Conservation (phyloP, 2,329 filamentous ascomycete genomes). For the Phialophora macrospora region DNA sequence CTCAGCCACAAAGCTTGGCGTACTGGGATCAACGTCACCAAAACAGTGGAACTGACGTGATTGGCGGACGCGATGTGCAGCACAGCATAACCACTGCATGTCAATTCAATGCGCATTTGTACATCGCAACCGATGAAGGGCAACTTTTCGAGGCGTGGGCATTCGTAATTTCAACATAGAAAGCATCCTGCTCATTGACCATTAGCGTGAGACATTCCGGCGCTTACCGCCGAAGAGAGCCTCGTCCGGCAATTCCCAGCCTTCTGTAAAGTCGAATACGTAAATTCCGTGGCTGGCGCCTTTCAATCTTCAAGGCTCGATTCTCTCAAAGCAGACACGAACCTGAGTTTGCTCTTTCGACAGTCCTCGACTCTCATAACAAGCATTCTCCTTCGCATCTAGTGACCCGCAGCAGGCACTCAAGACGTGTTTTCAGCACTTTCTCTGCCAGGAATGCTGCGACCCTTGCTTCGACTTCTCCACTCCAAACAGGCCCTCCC, state of each 20-base stretch:
- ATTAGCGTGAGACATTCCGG: background rate
- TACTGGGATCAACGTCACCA: conserved; percentile 2
- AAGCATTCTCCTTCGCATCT: conserved; percentile 1
- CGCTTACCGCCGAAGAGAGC: conserved; percentile 1
- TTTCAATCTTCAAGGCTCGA: conserved; percentile 25
- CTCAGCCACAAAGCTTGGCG: conserved; percentile 8
- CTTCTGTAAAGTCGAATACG: conserved; percentile 23
- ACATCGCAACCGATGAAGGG: background rate
- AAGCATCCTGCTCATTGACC: background rate
- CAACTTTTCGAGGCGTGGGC: background rate
- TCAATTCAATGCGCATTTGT: background rate
- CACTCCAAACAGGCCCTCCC: conserved; percentile 17
- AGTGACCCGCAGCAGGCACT: background rate
- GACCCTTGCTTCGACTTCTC: conserved; percentile 14
- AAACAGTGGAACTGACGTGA: conserved; percentile 7
- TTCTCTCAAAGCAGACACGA: background rate
- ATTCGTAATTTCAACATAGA: background rate
- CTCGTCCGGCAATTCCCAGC: conserved; percentile 23
- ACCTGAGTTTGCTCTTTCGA: conserved; percentile 15
- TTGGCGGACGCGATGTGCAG: conserved; percentile 2
- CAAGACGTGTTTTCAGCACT: conserved; percentile 6
- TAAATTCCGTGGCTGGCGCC: conserved; percentile 38
- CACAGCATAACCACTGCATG: conserved; percentile 2
- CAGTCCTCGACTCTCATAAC: conserved; percentile 7
- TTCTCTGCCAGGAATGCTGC: conserved; percentile 26